Base-by-base conservation (phyloP, 139 green algal species). In the Closterium sp. region DNA sequence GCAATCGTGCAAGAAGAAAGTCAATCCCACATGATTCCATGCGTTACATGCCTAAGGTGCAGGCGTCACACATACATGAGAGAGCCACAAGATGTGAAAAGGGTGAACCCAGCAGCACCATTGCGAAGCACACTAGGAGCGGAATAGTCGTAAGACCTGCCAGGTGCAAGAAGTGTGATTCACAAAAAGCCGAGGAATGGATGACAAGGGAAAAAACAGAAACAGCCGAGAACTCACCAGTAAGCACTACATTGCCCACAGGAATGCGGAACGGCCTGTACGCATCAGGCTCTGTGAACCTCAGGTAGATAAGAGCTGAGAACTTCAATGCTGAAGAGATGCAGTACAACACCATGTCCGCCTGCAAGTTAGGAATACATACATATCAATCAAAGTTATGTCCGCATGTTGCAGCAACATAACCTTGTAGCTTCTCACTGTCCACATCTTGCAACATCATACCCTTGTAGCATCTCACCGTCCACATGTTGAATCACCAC, bases 311-410 rank as follows among this genome's bases (percentile, higher is more conserved):
- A 33, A 95, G 92, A 43, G 94, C 92, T 36, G 28, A 84, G 83
- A 95, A 95, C 64, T 95, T 95, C 35, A 95, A 83, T 28, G 93
- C 84, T 30, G 92, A 95, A 21, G 94, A 95, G 6, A 94, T 28
- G 10, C 33, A 90, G 86, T 95, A 95, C 69, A 95, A 94, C 19
- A 92, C 25, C 94, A 95, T 95, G 21, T 95, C 94, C 21, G 87
- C 92, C 90, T 95, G 83, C 28, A 25, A 34, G 9, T 86, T 9
- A 86, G 83, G 9, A 32, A 86, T 34, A 23, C 30, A 33, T 16
- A 4, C 83, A 86, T 12, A 34, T 33, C 8, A 32, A 16, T 86
- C 30, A 86, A 86, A 28, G 9, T 34, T 34, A 86, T 33, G 30
- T 33, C 83, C 83, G 31, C 31, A 28, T 2, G 21, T 86, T 34